phyloP scores from a whole-genome alignment of 1,139 yeast species.

The Hemisphaericaspora xylofermentans region DNA sequence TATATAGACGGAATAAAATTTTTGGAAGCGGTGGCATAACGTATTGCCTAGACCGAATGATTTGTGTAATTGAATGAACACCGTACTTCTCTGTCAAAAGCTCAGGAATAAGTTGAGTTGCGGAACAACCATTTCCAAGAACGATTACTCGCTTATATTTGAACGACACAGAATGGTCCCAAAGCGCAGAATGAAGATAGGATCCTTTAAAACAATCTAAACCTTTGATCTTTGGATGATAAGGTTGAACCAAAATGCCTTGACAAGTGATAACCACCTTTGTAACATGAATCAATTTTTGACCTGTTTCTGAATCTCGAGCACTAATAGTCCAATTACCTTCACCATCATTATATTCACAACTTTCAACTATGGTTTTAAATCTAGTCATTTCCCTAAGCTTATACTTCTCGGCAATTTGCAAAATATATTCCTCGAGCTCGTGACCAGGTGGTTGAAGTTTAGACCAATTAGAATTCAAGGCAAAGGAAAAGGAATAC shows the following conservation, averaged over 20 bases:
- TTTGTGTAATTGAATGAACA: constrained; percentile 32
- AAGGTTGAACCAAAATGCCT: constrained; percentile 43
- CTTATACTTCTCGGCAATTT: constrained; percentile 36
- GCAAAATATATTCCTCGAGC: constrained; percentile 45
- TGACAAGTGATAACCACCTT: constrained; percentile 32
- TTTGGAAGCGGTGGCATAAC: constrained; percentile 41
- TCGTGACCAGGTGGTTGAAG: constrained; percentile 50
- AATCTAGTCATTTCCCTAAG: constrained; percentile 31
- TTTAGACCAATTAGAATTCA: constrained; percentile 45
- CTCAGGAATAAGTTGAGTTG: constrained; percentile 41
- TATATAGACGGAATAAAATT: constrained; percentile 22
- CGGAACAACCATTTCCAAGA: constrained; percentile 48
- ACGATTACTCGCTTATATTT: constrained; percentile 35
- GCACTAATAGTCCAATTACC: constrained; percentile 40
- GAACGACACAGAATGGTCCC: constrained; percentile 43
- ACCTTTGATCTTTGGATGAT: constrained; percentile 32
- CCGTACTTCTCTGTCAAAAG: constrained; percentile 26
- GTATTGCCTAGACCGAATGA: constrained; percentile 39
- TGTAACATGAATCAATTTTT: constrained; percentile 25
- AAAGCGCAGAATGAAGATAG: constrained; percentile 49
- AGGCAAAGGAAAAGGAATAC: constrained; percentile 42
- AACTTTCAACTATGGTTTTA: constrained; percentile 27
- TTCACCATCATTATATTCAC: constrained; percentile 30
- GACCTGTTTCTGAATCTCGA: constrained; percentile 36
- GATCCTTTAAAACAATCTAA: constrained; percentile 43